Percentiles rank a stretch among this genome's conserved stretches.
phyloP scores from a whole-genome alignment of 2,329 filamentous ascomycete genomes.

The Cercospora janseana region DNA sequence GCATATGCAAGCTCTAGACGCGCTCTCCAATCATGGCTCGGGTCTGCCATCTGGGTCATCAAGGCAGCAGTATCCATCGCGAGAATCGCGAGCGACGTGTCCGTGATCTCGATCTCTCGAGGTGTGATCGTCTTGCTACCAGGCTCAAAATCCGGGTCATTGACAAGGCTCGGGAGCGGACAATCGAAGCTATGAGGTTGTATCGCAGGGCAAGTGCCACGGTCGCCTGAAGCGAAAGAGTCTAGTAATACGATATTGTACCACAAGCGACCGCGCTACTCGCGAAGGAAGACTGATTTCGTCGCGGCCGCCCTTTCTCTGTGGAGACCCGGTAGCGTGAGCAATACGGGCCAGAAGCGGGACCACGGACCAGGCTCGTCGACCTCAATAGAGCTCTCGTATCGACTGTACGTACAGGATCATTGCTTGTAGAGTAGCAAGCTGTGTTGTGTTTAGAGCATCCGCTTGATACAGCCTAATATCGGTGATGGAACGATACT shows the following conservation, averaged over 20 bases:
- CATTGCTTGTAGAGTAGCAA: constrained; percentile 36
- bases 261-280: constrained; percentile 37
- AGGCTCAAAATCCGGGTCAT: constrained; percentile 36
- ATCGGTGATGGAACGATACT: constrained; percentile 32
- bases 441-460: constrained; percentile 34
- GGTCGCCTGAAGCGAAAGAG: constrained; percentile 33
- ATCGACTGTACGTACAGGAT: constrained; percentile 28
- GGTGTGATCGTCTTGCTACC: constrained; percentile 23
- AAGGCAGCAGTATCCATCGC: constrained; percentile 20
- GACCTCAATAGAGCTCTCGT: constrained; percentile 30
- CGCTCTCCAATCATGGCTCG: constrained; percentile 35
- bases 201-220: constrained; percentile 34
- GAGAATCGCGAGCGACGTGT: constrained; percentile 32
- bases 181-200: constrained; percentile 27
- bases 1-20: constrained; percentile 33
- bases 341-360: constrained; percentile 37
- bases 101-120: constrained; percentile 31
- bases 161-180: constrained; percentile 32
- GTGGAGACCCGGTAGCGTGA: constrained; percentile 35
- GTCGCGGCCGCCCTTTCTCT: constrained; percentile 27
- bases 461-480: constrained; percentile 36
- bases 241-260: constrained; percentile 36
- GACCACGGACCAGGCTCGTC: constrained; percentile 35
- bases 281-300: constrained; percentile 32
- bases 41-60: constrained; percentile 22